Evolutionary conservation across 768 basidiomycete genomes (phyloP).

Genomic region (Tricholoma terreum): DNA sequence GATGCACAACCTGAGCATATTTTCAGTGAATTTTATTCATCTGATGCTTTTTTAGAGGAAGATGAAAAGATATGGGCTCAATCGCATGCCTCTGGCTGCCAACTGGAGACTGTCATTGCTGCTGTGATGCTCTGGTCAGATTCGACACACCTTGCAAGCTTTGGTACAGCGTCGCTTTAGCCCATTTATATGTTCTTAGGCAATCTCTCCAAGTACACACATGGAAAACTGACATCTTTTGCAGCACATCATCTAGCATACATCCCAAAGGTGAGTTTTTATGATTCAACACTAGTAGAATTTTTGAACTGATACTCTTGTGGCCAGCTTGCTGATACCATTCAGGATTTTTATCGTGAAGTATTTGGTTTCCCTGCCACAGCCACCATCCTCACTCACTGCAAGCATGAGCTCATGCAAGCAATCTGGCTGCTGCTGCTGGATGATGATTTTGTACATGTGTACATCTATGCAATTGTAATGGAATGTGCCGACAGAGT

Average conservation of each 20-base stretch:
- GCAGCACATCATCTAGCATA: constrained; percentile 36
- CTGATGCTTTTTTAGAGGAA: background rate
- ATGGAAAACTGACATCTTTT: constrained; percentile 22
- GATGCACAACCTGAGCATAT: background rate
- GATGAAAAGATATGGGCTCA: background rate
- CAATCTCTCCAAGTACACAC: constrained; percentile 39
- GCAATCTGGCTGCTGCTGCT: constrained; percentile 26
- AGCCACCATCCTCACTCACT: constrained; percentile 25
- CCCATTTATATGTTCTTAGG: constrained; percentile 41
- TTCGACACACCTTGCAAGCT: constrained; percentile 31
- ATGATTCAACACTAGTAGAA: too few relatives aligned
- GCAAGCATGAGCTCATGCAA: constrained; percentile 32
- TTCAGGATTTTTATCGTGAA: constrained; percentile 19
- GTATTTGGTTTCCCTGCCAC: constrained; percentile 6
- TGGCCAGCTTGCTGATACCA: constrained; percentile 22
- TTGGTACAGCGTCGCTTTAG: constrained; percentile 38
- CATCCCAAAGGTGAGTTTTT: constrained; percentile 35
- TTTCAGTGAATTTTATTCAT: background rate
- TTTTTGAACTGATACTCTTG: background rate
- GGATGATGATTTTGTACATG: constrained; percentile 22
- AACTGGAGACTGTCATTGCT: constrained; percentile 18
- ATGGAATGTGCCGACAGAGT: constrained; percentile 30
- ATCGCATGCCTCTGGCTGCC: constrained; percentile 15
- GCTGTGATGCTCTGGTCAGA: constrained; percentile 33
- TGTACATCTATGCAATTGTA: constrained; percentile 29